Evolutionary conservation across 345 rosid species (phyloP).

Genomic region (Brassica nigra): DNA sequence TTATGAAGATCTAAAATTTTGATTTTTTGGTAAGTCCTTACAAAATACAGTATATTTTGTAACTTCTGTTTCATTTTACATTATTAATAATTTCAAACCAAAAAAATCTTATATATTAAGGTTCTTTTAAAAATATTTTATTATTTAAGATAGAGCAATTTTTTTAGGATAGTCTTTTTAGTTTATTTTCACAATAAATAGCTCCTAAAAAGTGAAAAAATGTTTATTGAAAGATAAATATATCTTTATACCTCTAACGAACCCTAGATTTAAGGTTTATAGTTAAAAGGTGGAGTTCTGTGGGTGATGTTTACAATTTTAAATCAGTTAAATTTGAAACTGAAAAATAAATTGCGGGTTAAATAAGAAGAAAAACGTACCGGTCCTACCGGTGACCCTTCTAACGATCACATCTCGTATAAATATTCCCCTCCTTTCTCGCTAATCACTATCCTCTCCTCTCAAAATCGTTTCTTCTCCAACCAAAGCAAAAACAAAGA

Average conservation of each 20-base stretch:
- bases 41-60: background rate
- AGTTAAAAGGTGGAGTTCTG: no score
- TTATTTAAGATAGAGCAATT: no score
- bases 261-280: no score
- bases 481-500: background rate
- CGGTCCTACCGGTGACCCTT: conserved; percentile 37
- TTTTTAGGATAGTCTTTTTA: no score
- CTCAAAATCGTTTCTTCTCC: no score
- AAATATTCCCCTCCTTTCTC: conserved; percentile 31
- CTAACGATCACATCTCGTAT: conserved; percentile 30
- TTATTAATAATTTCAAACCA: background rate
- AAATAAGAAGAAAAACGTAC: conserved; percentile 28
- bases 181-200: no score
- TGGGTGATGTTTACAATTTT: no score
- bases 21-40: background rate
- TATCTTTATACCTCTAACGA: no score
- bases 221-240: no score
- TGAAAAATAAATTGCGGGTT: background rate
- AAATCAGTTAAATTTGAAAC: background rate
- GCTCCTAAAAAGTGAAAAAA: no score
- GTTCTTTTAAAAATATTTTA: background rate
- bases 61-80: background rate
- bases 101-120: background rate
- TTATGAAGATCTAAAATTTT: background rate
- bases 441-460: conserved; percentile 24